Conservation (phyloP, 2,329 filamentous ascomycete genomes). For the Colletotrichum sp. region DNA sequence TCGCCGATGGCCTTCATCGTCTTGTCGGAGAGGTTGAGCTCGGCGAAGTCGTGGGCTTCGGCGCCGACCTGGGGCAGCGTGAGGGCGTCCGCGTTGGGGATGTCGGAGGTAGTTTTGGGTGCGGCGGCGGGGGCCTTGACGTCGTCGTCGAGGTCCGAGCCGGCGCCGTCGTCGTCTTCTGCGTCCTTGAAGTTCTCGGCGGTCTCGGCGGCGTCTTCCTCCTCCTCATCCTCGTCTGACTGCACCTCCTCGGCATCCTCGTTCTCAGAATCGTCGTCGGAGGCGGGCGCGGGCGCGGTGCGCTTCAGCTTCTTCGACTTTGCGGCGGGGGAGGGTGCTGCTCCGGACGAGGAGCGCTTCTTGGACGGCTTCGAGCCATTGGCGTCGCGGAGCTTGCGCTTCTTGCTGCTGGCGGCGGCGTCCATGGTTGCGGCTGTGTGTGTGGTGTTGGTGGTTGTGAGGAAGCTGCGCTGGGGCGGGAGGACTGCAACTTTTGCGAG, state of each 20-base stretch:
- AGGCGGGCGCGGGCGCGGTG: conserved; percentile 30
- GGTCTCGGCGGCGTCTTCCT: conserved; percentile 33
- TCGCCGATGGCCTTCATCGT: conserved; percentile 86
- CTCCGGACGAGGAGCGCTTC: conserved; percentile 30
- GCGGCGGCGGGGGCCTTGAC: conserved; percentile 5
- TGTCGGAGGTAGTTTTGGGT: conserved; percentile 31
- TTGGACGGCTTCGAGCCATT: conserved; percentile 34
- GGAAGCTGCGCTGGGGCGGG: not conserved
- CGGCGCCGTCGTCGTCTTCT: conserved; percentile 28
- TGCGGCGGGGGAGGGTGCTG: conserved; percentile 28
- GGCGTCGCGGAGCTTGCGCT: conserved; percentile 44
- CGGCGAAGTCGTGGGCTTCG: conserved; percentile 74
- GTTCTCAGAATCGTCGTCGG: conserved; percentile 24
- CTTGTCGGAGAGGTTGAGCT: conserved; percentile 86
- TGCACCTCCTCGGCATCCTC: conserved; percentile 25
- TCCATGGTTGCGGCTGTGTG: conserved; percentile 17
- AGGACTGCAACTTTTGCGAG: not conserved
- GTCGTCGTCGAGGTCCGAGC: conserved; percentile 27
- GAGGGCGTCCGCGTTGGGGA: conserved; percentile 52
- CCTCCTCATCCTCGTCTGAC: conserved; percentile 22
- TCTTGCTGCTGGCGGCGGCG: conserved; percentile 41
- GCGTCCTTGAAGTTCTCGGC: conserved; percentile 28
- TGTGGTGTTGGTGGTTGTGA: conserved; percentile 14
- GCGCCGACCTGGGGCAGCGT: conserved; percentile 59
- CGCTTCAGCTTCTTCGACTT: conserved; percentile 50